Evolutionary conservation across 768 basidiomycete species (phyloP), one percentile per base, ranked within the genome.

Genomic region (Trametes punicea): DNA sequence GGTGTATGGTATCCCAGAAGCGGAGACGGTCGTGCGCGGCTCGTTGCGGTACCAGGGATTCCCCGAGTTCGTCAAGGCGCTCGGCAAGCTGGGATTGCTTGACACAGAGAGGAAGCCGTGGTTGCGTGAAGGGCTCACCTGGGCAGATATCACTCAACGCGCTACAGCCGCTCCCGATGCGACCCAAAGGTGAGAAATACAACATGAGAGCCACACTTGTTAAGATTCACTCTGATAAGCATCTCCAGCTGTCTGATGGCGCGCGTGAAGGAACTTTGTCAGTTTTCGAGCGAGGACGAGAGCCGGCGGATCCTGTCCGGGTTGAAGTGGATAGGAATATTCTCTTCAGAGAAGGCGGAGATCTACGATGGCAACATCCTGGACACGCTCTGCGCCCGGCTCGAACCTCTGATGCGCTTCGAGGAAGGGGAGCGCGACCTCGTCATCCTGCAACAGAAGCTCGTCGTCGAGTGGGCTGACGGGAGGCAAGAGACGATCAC

Each of bases 401-500:
- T 99, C 45, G 95, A 99, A 77, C 82, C 77, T 56, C 80, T 96
- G 69, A 97, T 97, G 91, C 81, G 85, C 71, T 98, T 95, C 74
- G 89, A 86, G 59, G 73, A 78, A 44, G 92, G 90, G 59, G 95
- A 98, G 73, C 87, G 92, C 10, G 96, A 99, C 71, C 82, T 98
- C 59, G 91, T 99, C 57, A 91, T 98, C 85, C 84, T 99, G 50
- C 96, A 98, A 74, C 96, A 99, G 81, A 96, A 95, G 77, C 98
- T 99, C 69, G 75, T 92, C 64, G 86, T 98, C 33, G 86, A 94
- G 69, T 90, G 88, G 82, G 78, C 81, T 26, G 92, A 98, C 66
- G 95, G 96, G 42, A 79, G 73, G 45, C 75, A 80, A 73, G 83
- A 95, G 75, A 93, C 83, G 27, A 74, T 92, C 64, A 98, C 96